Evolutionary conservation across 75 land plant genomes (phyloP), one percentile per base, ranked within the genome.

Genomic region (Pinus taeda): DNA sequence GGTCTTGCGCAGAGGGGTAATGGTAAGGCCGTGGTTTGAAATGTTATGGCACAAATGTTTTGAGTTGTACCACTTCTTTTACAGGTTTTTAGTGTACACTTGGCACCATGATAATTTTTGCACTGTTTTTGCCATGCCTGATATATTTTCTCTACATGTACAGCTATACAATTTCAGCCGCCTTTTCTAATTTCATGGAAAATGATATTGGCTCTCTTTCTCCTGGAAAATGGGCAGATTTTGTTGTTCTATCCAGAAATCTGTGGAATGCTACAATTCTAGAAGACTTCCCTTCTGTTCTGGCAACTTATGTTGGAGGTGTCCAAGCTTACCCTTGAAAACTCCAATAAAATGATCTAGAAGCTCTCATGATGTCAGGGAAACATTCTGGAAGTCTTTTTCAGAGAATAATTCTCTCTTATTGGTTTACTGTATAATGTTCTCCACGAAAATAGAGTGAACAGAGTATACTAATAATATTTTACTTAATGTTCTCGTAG

Each of bases 151-250:
- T 39, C 11, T 69, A 24, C 8, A 26, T 57, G 82, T 18, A 21
- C 91, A 95, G 93, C 85, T 84, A 89, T 75, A 95, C 98, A 13
- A 81, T 83, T 61, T 88, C 84, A 42, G 93, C 92, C 75, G 96
- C 98, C 18, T 85, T 83, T 75, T 93, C 93, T 20, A 71, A 83
- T 81, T 91, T 91, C 61, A 79, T 93, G n/a, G 98, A 93, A 26
- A 15, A 84, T 24, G 79, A 89, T 11, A 20, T 95, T 53, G 98
- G 98, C 6, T 91, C 96, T 14, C 76, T 95, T 66, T 79, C 90
- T 37, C 76, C 82, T 22, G 91, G 96, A 42, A 95, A 95, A 66
- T 76, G 80, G 61, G 98, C 96, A 49, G 98, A 95, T 82, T 95
- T 95, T 79, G 98, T 93, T n/a, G 81, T 95, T 17, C 76, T 95